Conservation (phyloP, 805 yeast species). For the Vanderwaltozyma polyspora region DNA sequence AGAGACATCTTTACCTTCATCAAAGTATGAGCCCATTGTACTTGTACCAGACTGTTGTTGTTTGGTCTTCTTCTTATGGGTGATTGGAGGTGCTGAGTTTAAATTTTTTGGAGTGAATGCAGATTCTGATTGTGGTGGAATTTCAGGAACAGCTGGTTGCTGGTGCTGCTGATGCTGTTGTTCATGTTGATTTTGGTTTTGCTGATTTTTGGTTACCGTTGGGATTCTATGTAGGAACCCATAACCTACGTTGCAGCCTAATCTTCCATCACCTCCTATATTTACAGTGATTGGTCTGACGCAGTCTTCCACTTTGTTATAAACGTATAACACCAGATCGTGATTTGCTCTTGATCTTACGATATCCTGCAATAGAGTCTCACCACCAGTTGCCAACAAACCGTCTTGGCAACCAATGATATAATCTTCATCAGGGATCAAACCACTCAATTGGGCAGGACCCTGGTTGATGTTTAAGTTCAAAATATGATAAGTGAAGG, state of each 20-base stretch:
- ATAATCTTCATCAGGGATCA: constrained; percentile 78
- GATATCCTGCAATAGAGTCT: constrained; percentile 59
- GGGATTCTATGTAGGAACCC: constrained; percentile 86
- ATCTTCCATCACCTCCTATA: constrained; percentile 69
- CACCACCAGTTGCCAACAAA: constrained; percentile 76
- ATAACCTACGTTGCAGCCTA: constrained; percentile 93
- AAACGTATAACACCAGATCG: constrained; percentile 53
- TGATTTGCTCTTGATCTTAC: constrained; percentile 40
- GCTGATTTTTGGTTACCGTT: constrained; percentile 20
- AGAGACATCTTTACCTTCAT: constrained; percentile 34
- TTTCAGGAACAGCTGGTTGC: not conserved
- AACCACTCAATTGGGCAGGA: constrained; percentile 77
- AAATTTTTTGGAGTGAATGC: constrained; percentile 12
- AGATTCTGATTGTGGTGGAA: constrained; percentile 7
- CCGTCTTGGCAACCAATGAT: constrained; percentile 86
- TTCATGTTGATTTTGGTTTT: not conserved
- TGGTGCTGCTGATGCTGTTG: not conserved
- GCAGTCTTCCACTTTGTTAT: constrained; percentile 77
- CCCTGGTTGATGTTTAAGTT: constrained; percentile 54
- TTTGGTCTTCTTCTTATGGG: constrained; percentile 10
- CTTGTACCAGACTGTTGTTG: constrained; percentile 3
- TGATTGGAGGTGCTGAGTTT: constrained; percentile 6
- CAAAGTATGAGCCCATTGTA: constrained; percentile 21
- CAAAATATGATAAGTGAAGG: constrained; percentile 80
- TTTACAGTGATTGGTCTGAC: constrained; percentile 80